Base-by-base conservation (phyloP, 441 rosid genomes). In the Lepidium campestre region DNA sequence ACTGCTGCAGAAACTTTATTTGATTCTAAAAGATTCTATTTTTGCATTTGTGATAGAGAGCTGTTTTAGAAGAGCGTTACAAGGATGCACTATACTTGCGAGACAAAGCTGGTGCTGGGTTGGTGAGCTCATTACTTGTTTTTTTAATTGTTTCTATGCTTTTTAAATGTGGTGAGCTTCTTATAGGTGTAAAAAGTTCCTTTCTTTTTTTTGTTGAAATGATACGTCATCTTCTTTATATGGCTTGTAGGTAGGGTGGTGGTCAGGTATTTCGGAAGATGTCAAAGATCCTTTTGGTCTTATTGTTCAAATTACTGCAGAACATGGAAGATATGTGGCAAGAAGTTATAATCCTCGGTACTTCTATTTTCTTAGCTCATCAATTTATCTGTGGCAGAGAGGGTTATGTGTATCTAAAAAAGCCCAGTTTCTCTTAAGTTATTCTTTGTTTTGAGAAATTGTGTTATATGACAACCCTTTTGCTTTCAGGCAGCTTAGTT, bases 271-370 rank as follows among this genome's bases (percentile, higher is more conserved):
- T 57, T 89, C 99, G 1, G 83, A 87, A 50, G 90, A 89, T 83
- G 80, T 58, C 48, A 80, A 81, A 35, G 89, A 89, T 79, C 96
- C 99, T 60, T 83, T 80, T 55, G 99, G 99, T 75, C 78, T 91
- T 68, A 86, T 93, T 73, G 81, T 93, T 66, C 85, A 77, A 39
- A 86, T 93, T 66, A 93, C 96, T 71, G 90, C 99, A 13, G 99
- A 93, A 79, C 93, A 93, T 81, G 99, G 96, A 75, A 85, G 95
- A 87, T 93, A 89, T 83, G 90, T 94, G 13, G 99, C 96, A 32
- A 82, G 90, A 81, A 87, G 93, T 77, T 91, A 86, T 37, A 87
- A 85, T 74, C 96, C 99, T 48, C 82, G 96, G 99, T 93, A 86
- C 59, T 55, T 52, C 29, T 68, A 18, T 62, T 40, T 53, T 62